Conservation (phyloP, 2,329 filamentous ascomycete species). For the Claviceps maximensis region DNA sequence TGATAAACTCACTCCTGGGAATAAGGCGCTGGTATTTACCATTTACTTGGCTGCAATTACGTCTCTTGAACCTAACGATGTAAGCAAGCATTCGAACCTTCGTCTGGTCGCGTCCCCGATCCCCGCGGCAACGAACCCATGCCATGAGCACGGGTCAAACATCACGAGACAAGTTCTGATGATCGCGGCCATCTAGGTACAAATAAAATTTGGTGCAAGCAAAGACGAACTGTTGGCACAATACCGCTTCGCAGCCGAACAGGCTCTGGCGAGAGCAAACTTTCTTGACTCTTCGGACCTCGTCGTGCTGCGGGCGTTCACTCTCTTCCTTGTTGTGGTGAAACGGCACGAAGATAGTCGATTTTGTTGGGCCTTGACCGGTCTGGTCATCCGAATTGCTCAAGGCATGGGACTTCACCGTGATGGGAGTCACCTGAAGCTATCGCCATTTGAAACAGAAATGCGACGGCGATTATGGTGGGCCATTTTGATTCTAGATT, state of each 20-base stretch:
- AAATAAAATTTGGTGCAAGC: constrained; percentile 27
- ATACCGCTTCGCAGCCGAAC: constrained; percentile 41
- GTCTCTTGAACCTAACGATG: constrained; percentile 48
- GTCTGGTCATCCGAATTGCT: constrained; percentile 43
- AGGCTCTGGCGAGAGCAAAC: constrained; percentile 42
- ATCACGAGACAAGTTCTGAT: not conserved
- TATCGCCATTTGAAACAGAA: constrained; percentile 46
- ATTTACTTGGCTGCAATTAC: constrained; percentile 46
- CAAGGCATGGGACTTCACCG: constrained; percentile 48
- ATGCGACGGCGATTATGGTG: constrained; percentile 49
- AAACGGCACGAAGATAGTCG: constrained; percentile 34
- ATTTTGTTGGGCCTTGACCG: constrained; percentile 47
- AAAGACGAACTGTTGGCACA: constrained; percentile 32
- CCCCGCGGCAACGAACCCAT: not conserved
- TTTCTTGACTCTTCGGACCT: constrained; percentile 45
- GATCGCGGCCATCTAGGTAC: constrained; percentile 11
- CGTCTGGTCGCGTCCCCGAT: too few relatives aligned
- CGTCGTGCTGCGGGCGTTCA: constrained; percentile 43
- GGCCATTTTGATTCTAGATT: constrained; percentile 43
- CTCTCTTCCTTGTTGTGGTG: constrained; percentile 39
- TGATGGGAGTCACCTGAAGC: constrained; percentile 35
- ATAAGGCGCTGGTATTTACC: constrained; percentile 52
- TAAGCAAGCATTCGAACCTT: constrained; percentile 15
- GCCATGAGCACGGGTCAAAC: not conserved
- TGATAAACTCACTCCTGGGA: constrained; percentile 38